Conservation (phyloP, 1,139 yeast genomes). For the Lodderomyces margitis region DNA sequence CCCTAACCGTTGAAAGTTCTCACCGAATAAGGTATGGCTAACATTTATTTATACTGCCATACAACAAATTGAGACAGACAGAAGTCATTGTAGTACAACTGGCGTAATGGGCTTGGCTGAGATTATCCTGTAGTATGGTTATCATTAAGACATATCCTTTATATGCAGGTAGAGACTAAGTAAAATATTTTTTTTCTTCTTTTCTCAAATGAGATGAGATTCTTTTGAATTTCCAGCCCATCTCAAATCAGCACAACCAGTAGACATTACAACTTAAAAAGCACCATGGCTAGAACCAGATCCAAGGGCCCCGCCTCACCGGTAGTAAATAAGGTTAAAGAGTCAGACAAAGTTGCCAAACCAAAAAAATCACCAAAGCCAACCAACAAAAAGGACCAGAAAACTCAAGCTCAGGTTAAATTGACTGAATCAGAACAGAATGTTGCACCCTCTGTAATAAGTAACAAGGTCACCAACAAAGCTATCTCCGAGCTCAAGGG, state of each 20-base stretch:
- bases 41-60: no score
- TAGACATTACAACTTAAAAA: not conserved
- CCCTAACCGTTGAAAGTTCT: no score
- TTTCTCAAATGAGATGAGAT: constrained; percentile 1
- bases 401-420: constrained; percentile 5
- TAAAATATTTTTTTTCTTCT: not conserved
- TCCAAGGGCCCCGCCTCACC: constrained; percentile 20
- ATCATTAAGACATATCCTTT: no score
- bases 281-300: constrained; percentile 31
- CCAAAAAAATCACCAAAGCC: constrained; percentile 8
- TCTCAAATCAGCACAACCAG: no score
- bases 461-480: constrained; percentile 28
- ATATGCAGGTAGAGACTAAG: not conserved
- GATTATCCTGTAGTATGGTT: no score
- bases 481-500: constrained; percentile 56
- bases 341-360: constrained; percentile 9
- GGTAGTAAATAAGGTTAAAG: constrained; percentile 18
- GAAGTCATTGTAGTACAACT: no score
- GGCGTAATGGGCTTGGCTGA: no score
- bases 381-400: constrained; percentile 6
- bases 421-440: constrained; percentile 4
- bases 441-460: constrained; percentile 15
- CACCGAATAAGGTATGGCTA: no score
- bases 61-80: no score
- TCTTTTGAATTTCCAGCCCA: not conserved